These are phyloP conservation scores for Prinsepia uniflora DNA, from an alignment of 306 rosid species.

Conservation along the genomic window DNA sequence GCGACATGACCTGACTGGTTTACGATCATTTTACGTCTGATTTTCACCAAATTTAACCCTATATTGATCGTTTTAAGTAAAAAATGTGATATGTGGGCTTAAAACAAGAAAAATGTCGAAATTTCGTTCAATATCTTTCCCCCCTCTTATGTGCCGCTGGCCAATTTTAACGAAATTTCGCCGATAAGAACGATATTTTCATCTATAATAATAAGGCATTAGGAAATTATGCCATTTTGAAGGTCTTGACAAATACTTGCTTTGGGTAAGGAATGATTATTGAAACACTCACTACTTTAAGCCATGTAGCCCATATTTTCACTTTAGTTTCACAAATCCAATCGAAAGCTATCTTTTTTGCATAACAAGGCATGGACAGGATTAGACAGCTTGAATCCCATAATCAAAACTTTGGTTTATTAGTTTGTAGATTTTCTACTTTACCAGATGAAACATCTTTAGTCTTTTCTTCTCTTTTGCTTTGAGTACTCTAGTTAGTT, in stretches of 20 bases:
- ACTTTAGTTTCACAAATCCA: constrained; percentile 22
- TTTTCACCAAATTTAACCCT: too few species aligned
- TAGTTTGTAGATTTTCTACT: constrained; percentile 16
- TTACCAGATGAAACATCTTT: constrained; percentile 3
- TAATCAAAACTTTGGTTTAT: not conserved
- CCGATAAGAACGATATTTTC: too few species aligned
- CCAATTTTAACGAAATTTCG: too few species aligned
- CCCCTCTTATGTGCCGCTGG: too few species aligned
- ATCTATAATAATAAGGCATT: not conserved
- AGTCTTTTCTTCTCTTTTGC: constrained; percentile 18
- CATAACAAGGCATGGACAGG: constrained; percentile 2
- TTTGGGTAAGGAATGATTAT: not conserved
- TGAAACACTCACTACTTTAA: not conserved
- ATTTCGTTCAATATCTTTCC: too few species aligned
- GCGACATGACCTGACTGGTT: too few species aligned
- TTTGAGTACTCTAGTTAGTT: constrained; percentile 10
- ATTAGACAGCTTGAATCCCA: constrained; percentile 11
- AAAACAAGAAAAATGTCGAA: too few species aligned
- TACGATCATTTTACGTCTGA: too few species aligned
- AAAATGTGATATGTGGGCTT: too few species aligned
- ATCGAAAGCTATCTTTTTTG: constrained; percentile 15
- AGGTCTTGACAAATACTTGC: not conserved
- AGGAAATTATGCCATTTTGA: not conserved
- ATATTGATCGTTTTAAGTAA: too few species aligned
- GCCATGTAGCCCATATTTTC: not conserved